These are phyloP conservation scores for Melocanna baccifera DNA, from an alignment of 176 grass and related monocot species.

Conservation along the genomic window DNA sequence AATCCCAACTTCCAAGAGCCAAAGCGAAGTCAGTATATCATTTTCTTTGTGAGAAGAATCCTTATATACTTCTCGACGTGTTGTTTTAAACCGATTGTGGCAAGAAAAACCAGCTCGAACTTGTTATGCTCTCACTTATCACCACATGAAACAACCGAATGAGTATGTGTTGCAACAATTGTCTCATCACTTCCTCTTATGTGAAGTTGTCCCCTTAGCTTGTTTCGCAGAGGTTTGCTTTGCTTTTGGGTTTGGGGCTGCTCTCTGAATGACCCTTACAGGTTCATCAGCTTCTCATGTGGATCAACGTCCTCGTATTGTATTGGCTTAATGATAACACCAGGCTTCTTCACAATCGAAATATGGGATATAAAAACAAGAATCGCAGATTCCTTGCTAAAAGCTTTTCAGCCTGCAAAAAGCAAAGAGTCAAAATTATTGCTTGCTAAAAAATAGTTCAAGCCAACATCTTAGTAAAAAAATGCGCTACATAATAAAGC, in stretches of 20 bases:
- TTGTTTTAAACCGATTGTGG: not conserved
- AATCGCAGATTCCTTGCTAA: conserved; percentile 62
- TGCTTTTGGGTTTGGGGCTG: conserved; percentile 31
- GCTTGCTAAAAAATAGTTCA: conserved; percentile 14
- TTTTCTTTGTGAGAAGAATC: conserved; percentile 15
- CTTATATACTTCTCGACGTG: not conserved
- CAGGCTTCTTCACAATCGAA: conserved; percentile 92
- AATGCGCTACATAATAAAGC: not conserved
- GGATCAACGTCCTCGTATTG: conserved; percentile 81
- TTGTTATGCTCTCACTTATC: not conserved
- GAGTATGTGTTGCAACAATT: not conserved
- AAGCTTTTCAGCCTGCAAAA: conserved; percentile 69
- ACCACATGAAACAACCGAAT: not conserved
- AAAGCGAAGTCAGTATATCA: not conserved
- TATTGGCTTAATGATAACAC: conserved; percentile 77
- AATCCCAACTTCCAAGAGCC: not conserved
- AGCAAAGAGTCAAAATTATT: conserved; percentile 17
- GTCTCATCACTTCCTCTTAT: conserved; percentile 7
- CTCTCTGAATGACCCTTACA: conserved; percentile 62
- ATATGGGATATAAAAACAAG: conserved; percentile 24
- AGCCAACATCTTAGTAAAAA: not conserved
- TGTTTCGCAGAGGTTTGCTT: conserved; percentile 44
- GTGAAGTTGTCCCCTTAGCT: conserved; percentile 2
- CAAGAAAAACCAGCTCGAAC: not conserved
- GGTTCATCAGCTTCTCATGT: conserved; percentile 65